A percentile compares a stretch with the other conserved stretches of the same genome.
These are phyloP conservation scores for Phaeomoniella chlamydospora DNA, from an alignment of 2,329 filamentous ascomycete genomes.

Conservation along the genomic window DNA sequence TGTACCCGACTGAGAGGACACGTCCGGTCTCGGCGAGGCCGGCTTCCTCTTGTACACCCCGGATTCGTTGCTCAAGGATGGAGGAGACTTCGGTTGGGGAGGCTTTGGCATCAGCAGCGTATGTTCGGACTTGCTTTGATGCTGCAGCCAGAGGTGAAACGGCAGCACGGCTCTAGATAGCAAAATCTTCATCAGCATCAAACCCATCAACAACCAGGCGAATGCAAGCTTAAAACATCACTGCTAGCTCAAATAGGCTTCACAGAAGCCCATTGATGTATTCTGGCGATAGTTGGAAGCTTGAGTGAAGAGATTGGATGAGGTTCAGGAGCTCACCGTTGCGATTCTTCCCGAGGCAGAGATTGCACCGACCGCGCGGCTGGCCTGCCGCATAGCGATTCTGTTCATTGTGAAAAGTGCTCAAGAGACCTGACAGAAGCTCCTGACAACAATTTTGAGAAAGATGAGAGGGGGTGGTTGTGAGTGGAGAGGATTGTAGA, in stretches of 20 bases:
- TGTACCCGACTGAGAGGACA: constrained; percentile 97
- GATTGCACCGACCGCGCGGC: constrained; percentile 86
- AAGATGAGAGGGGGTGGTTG: constrained; percentile 1
- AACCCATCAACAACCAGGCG: constrained; percentile 22
- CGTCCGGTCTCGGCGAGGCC: constrained; percentile 95
- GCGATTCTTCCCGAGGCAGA: constrained; percentile 83
- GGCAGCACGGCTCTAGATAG: constrained; percentile 63
- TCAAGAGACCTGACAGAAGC: constrained; percentile 4
- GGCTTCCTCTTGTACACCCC: constrained; percentile 94
- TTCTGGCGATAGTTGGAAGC: constrained; percentile 15
- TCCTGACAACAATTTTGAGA: constrained; percentile 2
- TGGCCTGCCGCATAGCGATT: constrained; percentile 94
- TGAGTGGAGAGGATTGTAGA: constrained; percentile 1
- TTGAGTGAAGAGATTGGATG: constrained; percentile 26
- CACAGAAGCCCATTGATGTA: not conserved
- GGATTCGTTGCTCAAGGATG: constrained; percentile 98
- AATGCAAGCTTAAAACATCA: not conserved
- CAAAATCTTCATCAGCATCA: constrained; percentile 18
- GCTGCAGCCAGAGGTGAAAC: constrained; percentile 60
- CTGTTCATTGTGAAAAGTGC: constrained; percentile 72
- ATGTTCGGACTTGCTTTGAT: constrained; percentile 64
- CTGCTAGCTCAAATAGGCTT: constrained; percentile 1
- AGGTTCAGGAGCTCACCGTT: constrained; percentile 61
- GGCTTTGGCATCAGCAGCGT: constrained; percentile 88
- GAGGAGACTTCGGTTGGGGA: constrained; percentile 96